Evolutionary conservation across 129 eudicot genomes (phyloP), one percentile per base, ranked within the genome.

Genomic region (Arctium minus): DNA sequence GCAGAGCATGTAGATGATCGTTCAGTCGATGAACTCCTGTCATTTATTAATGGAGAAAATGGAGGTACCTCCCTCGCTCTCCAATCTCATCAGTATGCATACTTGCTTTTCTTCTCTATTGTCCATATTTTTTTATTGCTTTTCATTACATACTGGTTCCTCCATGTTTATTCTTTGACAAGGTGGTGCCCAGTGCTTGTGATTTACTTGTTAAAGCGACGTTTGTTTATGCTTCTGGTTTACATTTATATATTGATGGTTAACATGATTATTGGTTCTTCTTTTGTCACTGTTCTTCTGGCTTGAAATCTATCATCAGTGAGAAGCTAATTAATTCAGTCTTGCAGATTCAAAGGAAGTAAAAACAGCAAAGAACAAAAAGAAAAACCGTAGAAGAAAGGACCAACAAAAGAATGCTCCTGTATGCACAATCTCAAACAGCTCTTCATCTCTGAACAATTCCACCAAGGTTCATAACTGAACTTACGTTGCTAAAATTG

Each of bases 21-120:
- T 30, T 91, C 98, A 38, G 92, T 94, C 72, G 98, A 94, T 85
- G 98, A 94, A 79, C 92, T 94, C 39, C 80, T 94, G 84, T 94
- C 97, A 10, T 94, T 90, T 85, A 94, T 94, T 73, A 94, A 94
- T 88, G 98, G 98, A 70, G 92, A 87, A 73, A 82, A 85, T 82
- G 92, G 86, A 87, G 98, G 98, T 93, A 90, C 76, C 44, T 70
- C n/a, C 39, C 50, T 46, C 27, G 37, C 33, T 42, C 71, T 60
- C 44, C 48, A n/a, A 33, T 83, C 71, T 53, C 42, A 38, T 38
- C 69, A 70, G 79, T 76, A 42, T 82, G 75, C 60, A 3, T 85
- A 74, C 40, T 38, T 83, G 32, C 44, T 39, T 30, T 74, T 56
- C 70, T 73, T 32, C 62, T 35, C 22, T 77, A 33, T 38, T 82